Conservation (phyloP, 2,329 filamentous ascomycete genomes). For the Aspergillus pseudoterreus region DNA sequence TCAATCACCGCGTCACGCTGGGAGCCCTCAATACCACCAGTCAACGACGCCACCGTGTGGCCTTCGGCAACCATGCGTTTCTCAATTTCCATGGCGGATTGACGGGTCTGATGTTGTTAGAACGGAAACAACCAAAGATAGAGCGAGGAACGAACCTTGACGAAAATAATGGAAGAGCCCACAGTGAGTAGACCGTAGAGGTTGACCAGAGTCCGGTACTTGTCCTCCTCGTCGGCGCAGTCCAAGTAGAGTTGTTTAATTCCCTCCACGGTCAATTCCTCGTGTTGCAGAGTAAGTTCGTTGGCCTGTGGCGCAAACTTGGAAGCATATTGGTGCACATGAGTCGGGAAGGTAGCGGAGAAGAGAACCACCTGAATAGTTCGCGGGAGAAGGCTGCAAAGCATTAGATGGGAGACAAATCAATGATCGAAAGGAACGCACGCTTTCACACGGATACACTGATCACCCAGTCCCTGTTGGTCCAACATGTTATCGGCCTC, state of each 20-base stretch:
- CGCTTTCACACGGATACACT: slow-evolving; percentile 86
- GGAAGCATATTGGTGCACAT: slow-evolving; percentile 78
- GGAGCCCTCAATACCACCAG: slow-evolving; percentile 78
- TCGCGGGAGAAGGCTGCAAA: slow-evolving; percentile 64
- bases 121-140: neutral
- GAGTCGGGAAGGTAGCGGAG: slow-evolving; percentile 86
- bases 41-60: slow-evolving; percentile 86
- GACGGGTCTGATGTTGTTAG: slow-evolving; percentile 62
- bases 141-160: slow-evolving; percentile 60
- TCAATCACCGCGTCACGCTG: slow-evolving; percentile 82
- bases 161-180: slow-evolving; percentile 96
- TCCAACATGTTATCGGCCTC: slow-evolving; percentile 99
- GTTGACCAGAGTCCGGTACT: slow-evolving; percentile 84
- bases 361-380: slow-evolving; percentile 87
- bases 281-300: slow-evolving; percentile 79
- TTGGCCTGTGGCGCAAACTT: slow-evolving; percentile 84
- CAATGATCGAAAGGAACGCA: slow-evolving; percentile 44
- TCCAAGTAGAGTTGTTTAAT: slow-evolving; percentile 99
- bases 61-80: slow-evolving; percentile 81
- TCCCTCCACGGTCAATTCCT: slow-evolving; percentile 91
- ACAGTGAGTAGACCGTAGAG: slow-evolving; percentile 96
- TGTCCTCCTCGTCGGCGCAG: slow-evolving; percentile 74
- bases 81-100: slow-evolving; percentile 81
- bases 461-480: slow-evolving; percentile 89
- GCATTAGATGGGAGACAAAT: slow-evolving; percentile 13